Conservation (phyloP, 208 protist species). For the Naegleria fowleri region DNA sequence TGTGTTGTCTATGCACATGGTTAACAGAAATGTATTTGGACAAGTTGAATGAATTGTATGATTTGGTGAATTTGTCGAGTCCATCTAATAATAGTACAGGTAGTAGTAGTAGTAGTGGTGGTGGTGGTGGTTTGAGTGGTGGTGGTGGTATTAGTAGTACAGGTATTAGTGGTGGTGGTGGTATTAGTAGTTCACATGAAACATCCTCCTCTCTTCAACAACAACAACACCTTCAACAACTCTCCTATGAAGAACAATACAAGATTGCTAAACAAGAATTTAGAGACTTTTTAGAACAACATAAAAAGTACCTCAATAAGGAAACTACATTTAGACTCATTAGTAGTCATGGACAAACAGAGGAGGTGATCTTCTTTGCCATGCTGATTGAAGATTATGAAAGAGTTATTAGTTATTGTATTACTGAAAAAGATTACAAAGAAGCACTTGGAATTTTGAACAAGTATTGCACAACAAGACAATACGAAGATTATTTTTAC, state of each 20-base stretch:
- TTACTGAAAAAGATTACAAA: conserved; percentile 36
- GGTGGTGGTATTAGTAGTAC: too few relatives aligned
- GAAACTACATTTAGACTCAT: conserved; percentile 64
- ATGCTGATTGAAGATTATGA: conserved; percentile 62
- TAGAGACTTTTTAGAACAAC: conserved; percentile 48
- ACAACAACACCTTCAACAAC: not conserved
- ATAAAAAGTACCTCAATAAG: conserved; percentile 44
- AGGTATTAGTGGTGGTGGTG: too few relatives aligned
- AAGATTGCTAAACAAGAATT: conserved; percentile 51
- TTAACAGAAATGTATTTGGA: conserved; percentile 67
- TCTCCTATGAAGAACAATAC: conserved; percentile 6
- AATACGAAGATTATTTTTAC: conserved; percentile 63
- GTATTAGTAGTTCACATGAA: not conserved
- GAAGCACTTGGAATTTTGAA: conserved; percentile 35
- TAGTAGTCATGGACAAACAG: conserved; percentile 52
- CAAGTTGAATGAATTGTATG: conserved; percentile 50
- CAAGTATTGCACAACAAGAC: not conserved
- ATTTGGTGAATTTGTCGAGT: not conserved
- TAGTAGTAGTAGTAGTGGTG: not conserved
- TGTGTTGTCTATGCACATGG: conserved; percentile 63
- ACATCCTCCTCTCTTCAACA: too few relatives aligned
- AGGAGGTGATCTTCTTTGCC: conserved; percentile 66
- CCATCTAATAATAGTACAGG: not conserved
- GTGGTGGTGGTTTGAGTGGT: too few relatives aligned
- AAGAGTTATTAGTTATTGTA: conserved; percentile 49